Conservation (phyloP, 2,329 filamentous ascomycete species). For the Parascedosporium putredinis region DNA sequence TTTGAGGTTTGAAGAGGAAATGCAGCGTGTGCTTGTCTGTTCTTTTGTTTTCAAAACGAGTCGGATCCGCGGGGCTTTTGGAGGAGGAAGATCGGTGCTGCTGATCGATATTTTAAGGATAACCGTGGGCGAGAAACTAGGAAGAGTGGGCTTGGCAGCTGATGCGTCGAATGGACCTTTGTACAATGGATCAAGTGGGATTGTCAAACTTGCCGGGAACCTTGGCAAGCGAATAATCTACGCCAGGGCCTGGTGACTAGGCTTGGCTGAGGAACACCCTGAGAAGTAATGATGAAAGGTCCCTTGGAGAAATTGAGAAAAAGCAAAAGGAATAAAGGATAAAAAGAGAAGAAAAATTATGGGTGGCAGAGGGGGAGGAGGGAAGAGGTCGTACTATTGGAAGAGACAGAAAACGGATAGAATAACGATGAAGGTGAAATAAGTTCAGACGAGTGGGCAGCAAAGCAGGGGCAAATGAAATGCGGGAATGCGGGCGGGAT, state of each 20-base stretch:
- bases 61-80: too few species aligned
- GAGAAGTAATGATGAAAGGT: not conserved
- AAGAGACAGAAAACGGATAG: too few species aligned
- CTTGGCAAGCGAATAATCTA: not conserved
- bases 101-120: not conserved
- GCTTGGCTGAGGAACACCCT: not conserved
- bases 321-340: not conserved
- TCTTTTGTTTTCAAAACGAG: not conserved
- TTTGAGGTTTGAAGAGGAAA: too few species aligned
- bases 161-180: not conserved
- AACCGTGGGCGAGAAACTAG: not conserved
- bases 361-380: too few species aligned
- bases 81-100: not conserved
- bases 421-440: too few species aligned
- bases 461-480: too few species aligned
- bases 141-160: not conserved
- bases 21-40: too few species aligned
- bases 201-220: not conserved
- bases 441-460: too few species aligned
- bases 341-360: not conserved
- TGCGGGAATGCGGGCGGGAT: too few species aligned
- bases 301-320: not conserved
- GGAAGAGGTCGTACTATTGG: too few species aligned
- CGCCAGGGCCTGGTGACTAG: not conserved
- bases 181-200: not conserved